Evolutionary conservation across 257 asterid genomes (phyloP).

Genomic region (Ajuga chamaepitys): DNA sequence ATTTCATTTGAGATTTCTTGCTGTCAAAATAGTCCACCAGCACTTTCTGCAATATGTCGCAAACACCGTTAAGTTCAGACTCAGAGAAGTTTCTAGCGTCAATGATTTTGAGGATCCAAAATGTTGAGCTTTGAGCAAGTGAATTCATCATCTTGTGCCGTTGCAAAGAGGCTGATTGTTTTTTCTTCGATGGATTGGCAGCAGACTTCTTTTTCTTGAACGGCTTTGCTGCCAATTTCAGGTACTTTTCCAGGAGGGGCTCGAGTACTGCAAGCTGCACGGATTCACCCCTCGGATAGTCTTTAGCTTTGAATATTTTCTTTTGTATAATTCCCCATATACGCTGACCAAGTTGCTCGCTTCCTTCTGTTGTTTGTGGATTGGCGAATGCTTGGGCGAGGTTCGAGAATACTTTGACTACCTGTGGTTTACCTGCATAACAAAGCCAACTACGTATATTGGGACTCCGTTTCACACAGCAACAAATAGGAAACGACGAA

Average conservation of each 20-base stretch:
- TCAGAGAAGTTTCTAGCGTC: constrained; percentile 54
- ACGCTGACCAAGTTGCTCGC: constrained; percentile 93
- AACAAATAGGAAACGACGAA: neutral
- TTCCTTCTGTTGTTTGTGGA: constrained; percentile 86
- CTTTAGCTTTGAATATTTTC: constrained; percentile 90
- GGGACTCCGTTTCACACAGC: neutral
- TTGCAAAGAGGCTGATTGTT: constrained; percentile 65
- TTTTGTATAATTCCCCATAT: constrained; percentile 90
- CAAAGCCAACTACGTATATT: neutral
- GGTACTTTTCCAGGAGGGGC: constrained; percentile 68
- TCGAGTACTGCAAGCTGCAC: constrained; percentile 56
- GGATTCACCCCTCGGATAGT: constrained; percentile 68
- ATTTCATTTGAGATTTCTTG: constrained; percentile 76
- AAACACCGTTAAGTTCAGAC: constrained; percentile 51
- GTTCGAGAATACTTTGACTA: constrained; percentile 63
- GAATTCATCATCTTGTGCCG: constrained; percentile 70
- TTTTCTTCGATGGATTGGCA: constrained; percentile 59
- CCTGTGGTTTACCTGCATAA: constrained; percentile 73
- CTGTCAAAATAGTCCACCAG: constrained; percentile 61
- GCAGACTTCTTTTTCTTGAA: constrained; percentile 78
- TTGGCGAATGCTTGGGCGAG: constrained; percentile 73
- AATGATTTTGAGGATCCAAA: constrained; percentile 77
- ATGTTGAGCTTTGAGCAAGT: constrained; percentile 73
- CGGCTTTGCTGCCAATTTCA: constrained; percentile 79
- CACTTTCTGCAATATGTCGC: constrained; percentile 43